A percentile compares a stretch with the other conserved stretches of the same genome.
These are phyloP conservation scores for Anthracocystis walkeri DNA, from an alignment of 1,284 basidiomycete genomes.

Conservation along the genomic window DNA sequence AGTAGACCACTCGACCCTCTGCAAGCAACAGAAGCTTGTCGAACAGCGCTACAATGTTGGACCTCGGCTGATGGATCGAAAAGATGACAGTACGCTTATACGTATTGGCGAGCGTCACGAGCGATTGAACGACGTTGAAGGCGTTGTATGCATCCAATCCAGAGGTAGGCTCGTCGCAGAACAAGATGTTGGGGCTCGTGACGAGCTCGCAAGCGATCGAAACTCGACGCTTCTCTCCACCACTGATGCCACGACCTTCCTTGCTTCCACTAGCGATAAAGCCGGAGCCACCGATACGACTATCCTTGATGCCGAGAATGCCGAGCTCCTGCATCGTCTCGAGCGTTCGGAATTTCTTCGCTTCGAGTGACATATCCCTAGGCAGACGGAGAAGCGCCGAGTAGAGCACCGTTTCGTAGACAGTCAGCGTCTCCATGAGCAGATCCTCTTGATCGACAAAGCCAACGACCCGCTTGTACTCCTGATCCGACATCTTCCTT, in stretches of 20 bases:
- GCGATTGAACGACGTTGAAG: conserved; percentile 88
- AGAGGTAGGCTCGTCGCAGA: conserved; percentile 95
- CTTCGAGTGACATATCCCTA: conserved; percentile 90
- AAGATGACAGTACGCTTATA: conserved; percentile 97
- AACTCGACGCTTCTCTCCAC: conserved; percentile 58
- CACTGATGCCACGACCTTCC: conserved; percentile 76
- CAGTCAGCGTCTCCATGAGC: conserved; percentile 92
- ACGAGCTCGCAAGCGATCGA: conserved; percentile 99
- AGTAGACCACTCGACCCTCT: conserved; percentile 77
- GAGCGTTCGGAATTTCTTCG: conserved; percentile 91
- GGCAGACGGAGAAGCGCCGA: conserved; percentile 90
- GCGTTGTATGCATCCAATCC: conserved; percentile 92
- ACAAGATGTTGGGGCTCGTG: conserved; percentile 92
- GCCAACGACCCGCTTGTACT: conserved; percentile 87
- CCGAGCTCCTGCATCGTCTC: conserved; percentile 97
- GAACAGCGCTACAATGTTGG: conserved; percentile 94
- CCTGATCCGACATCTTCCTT: conserved; percentile 78
- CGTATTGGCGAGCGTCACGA: conserved; percentile 84
- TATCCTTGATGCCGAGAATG: conserved; percentile 89
- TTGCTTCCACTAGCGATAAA: conserved; percentile 77
- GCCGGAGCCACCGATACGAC: conserved; percentile 82
- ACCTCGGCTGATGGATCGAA: conserved; percentile 98
- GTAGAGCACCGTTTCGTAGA: conserved; percentile 95
- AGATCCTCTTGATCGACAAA: conserved; percentile 99
- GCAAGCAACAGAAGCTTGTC: conserved; percentile 90